phyloP scores from a whole-genome alignment of 129 eudicot species.

The Tagetes patula region DNA sequence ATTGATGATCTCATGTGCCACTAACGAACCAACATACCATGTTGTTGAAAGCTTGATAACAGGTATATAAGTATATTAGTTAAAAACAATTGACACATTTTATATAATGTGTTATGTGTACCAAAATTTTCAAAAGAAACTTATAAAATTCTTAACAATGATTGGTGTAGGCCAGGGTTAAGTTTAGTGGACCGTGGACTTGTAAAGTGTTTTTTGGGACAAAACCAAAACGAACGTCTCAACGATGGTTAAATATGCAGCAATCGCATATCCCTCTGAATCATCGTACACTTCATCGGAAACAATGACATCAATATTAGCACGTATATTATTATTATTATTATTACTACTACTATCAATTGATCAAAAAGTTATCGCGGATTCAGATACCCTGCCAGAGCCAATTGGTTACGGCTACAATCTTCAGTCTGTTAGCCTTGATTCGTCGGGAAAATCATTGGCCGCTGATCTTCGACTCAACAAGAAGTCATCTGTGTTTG shows the following conservation, averaged over 20 bases:
- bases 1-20: no score
- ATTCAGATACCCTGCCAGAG: background rate
- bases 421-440: slow-evolving; percentile 23
- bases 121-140: no score
- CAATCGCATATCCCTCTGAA: background rate
- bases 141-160: no score
- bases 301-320: slow-evolving; percentile 16
- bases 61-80: no score
- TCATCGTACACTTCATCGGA: background rate
- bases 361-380: slow-evolving; percentile 3
- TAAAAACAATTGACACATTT: no score
- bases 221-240: no score
- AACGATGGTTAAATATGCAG: background rate
- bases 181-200: no score
- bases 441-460: slow-evolving; percentile 28
- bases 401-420: slow-evolving; percentile 58
- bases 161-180: no score
- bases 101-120: no score
- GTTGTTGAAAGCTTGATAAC: no score
- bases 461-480: slow-evolving; percentile 50
- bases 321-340: background rate
- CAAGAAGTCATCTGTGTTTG: slow-evolving; percentile 48
- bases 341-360: slow-evolving; percentile 11
- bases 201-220: no score
- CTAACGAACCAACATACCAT: no score